Conservation (phyloP, 129 eudicot species). For the sunflower (Helianthus annuus) region DNA sequence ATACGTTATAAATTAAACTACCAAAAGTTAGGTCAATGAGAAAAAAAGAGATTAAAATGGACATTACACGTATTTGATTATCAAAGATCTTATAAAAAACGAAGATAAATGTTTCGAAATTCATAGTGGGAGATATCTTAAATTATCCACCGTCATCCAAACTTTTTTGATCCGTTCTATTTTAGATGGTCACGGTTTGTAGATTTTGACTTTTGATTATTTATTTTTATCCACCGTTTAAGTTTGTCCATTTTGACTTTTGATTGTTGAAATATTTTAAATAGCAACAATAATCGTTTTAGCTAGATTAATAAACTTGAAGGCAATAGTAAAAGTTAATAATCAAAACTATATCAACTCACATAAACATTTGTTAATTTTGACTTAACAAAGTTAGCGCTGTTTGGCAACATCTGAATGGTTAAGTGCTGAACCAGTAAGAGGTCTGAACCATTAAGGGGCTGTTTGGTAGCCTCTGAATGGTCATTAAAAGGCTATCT, state of each 20-base stretch:
- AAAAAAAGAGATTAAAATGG: slow-evolving; percentile 1
- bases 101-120: background rate
- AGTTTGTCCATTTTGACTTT: background rate
- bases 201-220: background rate
- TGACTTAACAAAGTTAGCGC: too few species aligned
- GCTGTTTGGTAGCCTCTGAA: too few species aligned
- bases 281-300: too few species aligned
- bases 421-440: too few species aligned
- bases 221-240: background rate
- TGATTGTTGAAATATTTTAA: background rate
- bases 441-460: too few species aligned
- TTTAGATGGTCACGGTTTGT: background rate
- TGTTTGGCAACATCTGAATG: too few species aligned
- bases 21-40: background rate
- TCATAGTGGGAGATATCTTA: background rate
- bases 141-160: background rate
- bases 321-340: too few species aligned
- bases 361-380: too few species aligned
- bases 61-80: slow-evolving; percentile 1
- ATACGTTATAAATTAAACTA: background rate
- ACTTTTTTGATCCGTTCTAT: background rate
- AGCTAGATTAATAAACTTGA: too few species aligned
- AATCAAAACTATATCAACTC: too few species aligned
- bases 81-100: too few species aligned
- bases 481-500: too few species aligned